A percentile compares a stretch with the other conserved stretches of the same genome.
Conservation (phyloP, 139 green algal genomes). For the Tetratostichococcus sp. region DNA sequence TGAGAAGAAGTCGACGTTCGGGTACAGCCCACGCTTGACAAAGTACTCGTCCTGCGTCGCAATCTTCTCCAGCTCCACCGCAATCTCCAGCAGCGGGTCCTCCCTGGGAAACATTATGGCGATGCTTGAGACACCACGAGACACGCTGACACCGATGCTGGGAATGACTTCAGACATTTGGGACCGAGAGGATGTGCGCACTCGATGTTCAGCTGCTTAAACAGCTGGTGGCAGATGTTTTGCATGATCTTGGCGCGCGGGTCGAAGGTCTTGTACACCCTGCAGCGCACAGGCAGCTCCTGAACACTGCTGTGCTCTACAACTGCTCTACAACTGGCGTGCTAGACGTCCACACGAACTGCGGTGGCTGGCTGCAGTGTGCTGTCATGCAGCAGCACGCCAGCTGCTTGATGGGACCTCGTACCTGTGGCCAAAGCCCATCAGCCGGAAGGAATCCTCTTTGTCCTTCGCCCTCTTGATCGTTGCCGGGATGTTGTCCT, state of each 20-base stretch:
- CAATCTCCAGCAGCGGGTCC: conserved; percentile 64
- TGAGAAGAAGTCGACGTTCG: conserved; percentile 49
- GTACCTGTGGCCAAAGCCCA: conserved; percentile 70
- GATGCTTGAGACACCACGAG: too few relatives aligned
- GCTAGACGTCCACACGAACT: too few relatives aligned
- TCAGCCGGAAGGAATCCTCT: conserved; percentile 58
- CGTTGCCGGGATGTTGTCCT: conserved; percentile 32
- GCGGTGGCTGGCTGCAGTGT: too few relatives aligned
- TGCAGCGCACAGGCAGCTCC: too few relatives aligned
- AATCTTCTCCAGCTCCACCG: conserved; percentile 61
- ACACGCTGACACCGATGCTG: background rate
- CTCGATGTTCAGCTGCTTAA: conserved; percentile 42
- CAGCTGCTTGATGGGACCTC: too few relatives aligned
- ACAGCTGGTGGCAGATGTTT: conserved; percentile 41
- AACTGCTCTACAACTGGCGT: too few relatives aligned
- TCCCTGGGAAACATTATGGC: too few relatives aligned
- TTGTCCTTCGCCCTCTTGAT: conserved; percentile 58
- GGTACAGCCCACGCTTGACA: conserved; percentile 57
- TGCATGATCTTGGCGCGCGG: conserved; percentile 61
- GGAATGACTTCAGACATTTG: background rate
- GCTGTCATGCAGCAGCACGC: too few relatives aligned
- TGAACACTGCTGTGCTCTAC: too few relatives aligned
- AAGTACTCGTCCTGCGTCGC: conserved; percentile 72
- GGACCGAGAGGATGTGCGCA: background rate
- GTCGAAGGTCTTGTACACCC: conserved; percentile 69